A percentile compares a stretch with the other conserved stretches of the same genome.
phyloP scores from a whole-genome alignment of 257 asterid genomes.

The Solanum sejunctum region DNA sequence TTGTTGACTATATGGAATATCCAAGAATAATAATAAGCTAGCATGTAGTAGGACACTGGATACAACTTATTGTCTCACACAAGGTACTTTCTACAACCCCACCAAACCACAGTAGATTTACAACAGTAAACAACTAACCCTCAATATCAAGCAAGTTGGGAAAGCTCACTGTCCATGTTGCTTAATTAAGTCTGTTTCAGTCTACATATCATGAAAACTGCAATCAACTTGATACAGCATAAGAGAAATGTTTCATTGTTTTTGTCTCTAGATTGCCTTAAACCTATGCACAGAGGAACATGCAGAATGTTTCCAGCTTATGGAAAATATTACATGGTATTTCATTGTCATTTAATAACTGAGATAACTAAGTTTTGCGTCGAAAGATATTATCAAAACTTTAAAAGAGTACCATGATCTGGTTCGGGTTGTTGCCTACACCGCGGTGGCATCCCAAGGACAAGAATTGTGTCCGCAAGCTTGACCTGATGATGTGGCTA shows the following conservation, averaged over 20 bases:
- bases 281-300: background rate
- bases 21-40: background rate
- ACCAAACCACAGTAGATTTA: background rate
- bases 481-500: conserved; percentile 14
- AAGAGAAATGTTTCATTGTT: background rate
- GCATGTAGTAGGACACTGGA: background rate
- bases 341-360: background rate
- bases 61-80: background rate
- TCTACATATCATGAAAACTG: background rate
- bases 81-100: background rate
- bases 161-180: background rate
- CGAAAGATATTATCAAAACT: background rate
- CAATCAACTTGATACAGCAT: background rate
- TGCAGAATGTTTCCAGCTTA: background rate
- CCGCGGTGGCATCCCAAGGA: conserved; percentile 4
- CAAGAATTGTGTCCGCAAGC: conserved; percentile 2
- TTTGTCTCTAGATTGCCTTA: background rate
- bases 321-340: background rate
- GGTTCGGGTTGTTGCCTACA: background rate
- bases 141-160: background rate
- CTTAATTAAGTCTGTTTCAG: background rate
- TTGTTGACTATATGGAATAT: background rate
- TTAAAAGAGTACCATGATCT: background rate
- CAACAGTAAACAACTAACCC: background rate
- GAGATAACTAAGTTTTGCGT: background rate